These are phyloP conservation scores for Acanthamoeba healyi DNA, from an alignment of 208 protist genomes.

Conservation along the genomic window DNA sequence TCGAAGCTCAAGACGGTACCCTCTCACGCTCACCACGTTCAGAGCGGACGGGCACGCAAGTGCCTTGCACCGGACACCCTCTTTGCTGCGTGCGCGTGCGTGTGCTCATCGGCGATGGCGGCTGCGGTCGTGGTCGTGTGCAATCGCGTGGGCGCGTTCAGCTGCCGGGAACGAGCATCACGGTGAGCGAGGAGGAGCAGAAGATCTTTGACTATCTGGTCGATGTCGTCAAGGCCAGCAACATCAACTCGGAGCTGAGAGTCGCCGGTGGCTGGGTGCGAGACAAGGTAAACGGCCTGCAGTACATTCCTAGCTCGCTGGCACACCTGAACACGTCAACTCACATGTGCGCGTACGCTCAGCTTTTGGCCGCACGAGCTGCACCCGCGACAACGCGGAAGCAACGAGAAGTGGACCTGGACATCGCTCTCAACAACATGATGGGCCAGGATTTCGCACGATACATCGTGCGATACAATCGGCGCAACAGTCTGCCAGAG, in stretches of 20 bases:
- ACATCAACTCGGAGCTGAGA: constrained; percentile 91
- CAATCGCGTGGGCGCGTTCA: too few species aligned
- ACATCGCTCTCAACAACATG: constrained; percentile 95
- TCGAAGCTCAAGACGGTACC: too few species aligned
- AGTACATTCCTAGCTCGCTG: too few species aligned
- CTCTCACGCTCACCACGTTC: too few species aligned
- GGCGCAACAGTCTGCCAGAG: background rate
- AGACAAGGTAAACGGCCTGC: too few species aligned
- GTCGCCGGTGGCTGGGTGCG: constrained; percentile 98
- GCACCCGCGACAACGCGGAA: constrained; percentile 76
- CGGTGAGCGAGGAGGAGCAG: constrained; percentile 85
- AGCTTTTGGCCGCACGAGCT: constrained; percentile 86
- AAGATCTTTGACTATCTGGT: constrained; percentile 93
- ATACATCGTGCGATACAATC: background rate
- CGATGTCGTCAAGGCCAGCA: constrained; percentile 88
- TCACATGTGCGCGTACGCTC: too few species aligned
- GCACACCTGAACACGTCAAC: too few species aligned
- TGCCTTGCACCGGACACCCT: too few species aligned
- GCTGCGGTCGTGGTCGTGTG: too few species aligned
- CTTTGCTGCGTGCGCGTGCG: too few species aligned
- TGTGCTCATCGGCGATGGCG: too few species aligned
- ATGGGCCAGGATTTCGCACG: constrained; percentile 78
- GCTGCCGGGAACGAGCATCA: constrained; percentile 76
- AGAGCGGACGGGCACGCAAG: too few species aligned
- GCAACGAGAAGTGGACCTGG: constrained; percentile 96